Percentiles rank a stretch among this genome's conserved stretches.
phyloP scores from a whole-genome alignment of 2,329 filamentous ascomycete genomes.

The Colletotrichum sublineola region DNA sequence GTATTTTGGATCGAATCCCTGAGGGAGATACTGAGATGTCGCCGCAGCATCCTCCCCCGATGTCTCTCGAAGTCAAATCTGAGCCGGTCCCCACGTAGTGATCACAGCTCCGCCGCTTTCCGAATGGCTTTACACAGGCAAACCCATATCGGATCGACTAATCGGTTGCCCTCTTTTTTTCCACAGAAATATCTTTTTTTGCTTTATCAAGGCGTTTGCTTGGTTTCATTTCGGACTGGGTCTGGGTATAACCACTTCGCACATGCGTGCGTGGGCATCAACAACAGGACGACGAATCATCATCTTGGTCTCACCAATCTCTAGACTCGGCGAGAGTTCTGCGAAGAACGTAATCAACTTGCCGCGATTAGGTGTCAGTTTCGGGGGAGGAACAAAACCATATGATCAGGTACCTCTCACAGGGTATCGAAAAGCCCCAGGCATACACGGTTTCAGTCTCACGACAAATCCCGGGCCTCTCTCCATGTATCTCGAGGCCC shows the following conservation, averaged over 20 bases:
- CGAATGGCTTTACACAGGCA: slow-evolving; percentile 1
- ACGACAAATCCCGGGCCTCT: slow-evolving; percentile 29
- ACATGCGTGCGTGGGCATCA: slow-evolving; percentile 5
- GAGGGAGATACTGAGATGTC: slow-evolving; percentile 68
- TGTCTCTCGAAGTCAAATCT: slow-evolving; percentile 47
- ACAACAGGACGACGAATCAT: slow-evolving; percentile 33
- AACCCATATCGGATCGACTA: not conserved
- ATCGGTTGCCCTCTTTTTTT: not conserved
- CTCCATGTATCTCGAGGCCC: slow-evolving; percentile 7
- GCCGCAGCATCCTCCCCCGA: slow-evolving; percentile 40
- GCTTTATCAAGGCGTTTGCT: slow-evolving; percentile 23
- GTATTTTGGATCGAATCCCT: slow-evolving; percentile 67
- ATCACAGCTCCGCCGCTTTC: not conserved
- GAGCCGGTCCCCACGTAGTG: slow-evolving; percentile 53
- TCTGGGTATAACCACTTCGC: slow-evolving; percentile 6
- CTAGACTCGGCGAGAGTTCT: slow-evolving; percentile 41
- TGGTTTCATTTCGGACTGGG: slow-evolving; percentile 27
- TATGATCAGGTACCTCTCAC: slow-evolving; percentile 25
- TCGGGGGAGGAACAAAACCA: slow-evolving; percentile 1
- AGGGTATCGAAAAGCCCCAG: slow-evolving; percentile 10
- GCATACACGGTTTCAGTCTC: slow-evolving; percentile 40
- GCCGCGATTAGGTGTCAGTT: slow-evolving; percentile 32
- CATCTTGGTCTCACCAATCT: slow-evolving; percentile 27
- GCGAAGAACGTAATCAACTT: slow-evolving; percentile 35
- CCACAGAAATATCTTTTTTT: not conserved